Evolutionary conservation across 2,329 filamentous ascomycete species (phyloP).

Genomic region (Graphilbum fragrans): DNA sequence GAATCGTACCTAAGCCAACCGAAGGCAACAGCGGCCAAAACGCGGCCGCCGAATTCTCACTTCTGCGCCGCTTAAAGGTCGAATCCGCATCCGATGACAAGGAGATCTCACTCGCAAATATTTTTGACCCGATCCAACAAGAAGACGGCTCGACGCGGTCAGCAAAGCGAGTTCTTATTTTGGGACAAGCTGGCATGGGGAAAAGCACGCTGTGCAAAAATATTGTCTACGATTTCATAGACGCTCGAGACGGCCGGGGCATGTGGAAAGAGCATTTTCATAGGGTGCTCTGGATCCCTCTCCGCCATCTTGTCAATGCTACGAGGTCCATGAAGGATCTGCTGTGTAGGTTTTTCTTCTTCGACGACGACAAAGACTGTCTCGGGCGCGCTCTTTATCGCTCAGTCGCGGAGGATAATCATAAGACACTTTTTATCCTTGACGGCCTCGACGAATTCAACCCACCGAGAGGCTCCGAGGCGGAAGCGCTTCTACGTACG

Average conservation of each 20-base stretch:
- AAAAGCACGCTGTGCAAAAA: conserved; percentile 30
- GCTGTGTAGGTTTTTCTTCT: background rate
- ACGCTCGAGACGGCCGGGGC: conserved; percentile 1
- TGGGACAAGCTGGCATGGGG: conserved; percentile 23
- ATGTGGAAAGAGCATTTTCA: conserved; percentile 20
- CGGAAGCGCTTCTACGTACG: conserved; percentile 14
- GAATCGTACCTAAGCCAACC: no score
- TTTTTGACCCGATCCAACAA: no score
- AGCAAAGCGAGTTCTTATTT: conserved; percentile 16
- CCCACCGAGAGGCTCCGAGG: conserved; percentile 6
- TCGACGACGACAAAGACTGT: no score
- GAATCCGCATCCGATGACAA: no score
- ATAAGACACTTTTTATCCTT: conserved; percentile 23
- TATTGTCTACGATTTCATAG: conserved; percentile 21
- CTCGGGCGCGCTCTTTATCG: no score
- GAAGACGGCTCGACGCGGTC: no score
- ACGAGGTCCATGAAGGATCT: conserved; percentile 2
- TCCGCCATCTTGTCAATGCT: conserved; percentile 20
- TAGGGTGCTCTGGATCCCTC: conserved; percentile 25
- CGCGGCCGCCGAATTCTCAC: no score
- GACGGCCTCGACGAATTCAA: conserved; percentile 31
- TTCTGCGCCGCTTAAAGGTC: no score
- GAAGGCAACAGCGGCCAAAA: no score
- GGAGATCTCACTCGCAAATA: no score
- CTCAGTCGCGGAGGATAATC: background rate